These are phyloP conservation scores for Dissoconium aciculare DNA, from an alignment of 2,329 filamentous ascomycete genomes.

Conservation along the genomic window DNA sequence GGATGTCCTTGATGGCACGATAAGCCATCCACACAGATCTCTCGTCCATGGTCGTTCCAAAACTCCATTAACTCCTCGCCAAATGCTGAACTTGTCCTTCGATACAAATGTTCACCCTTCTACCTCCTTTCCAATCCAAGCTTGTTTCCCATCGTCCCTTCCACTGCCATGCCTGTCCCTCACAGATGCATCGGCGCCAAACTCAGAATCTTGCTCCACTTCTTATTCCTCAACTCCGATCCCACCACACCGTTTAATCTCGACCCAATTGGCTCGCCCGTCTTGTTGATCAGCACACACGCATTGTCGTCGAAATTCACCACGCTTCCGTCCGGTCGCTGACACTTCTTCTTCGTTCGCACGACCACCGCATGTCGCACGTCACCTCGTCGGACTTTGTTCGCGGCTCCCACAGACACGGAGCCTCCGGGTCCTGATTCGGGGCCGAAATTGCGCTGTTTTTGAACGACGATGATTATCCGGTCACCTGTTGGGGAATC, in stretches of 20 bases:
- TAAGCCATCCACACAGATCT: no score
- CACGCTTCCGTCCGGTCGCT: constrained; percentile 74
- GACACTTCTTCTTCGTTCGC: constrained; percentile 73
- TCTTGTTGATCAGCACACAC: constrained; percentile 92
- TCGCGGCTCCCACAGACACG: constrained; percentile 57
- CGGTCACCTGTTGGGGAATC: constrained; percentile 63
- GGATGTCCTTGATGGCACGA: no score
- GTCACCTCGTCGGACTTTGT: constrained; percentile 92
- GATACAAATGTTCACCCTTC: not conserved
- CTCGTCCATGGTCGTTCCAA: no score
- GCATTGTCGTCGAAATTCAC: constrained; percentile 96
- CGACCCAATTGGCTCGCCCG: constrained; percentile 85
- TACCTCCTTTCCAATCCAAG: not conserved
- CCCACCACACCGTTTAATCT: constrained; percentile 84
- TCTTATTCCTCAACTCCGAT: constrained; percentile 72
- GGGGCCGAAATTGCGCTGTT: constrained; percentile 64
- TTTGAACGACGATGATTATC: constrained; percentile 94
- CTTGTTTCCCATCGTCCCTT: constrained; percentile 1
- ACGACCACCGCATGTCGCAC: constrained; percentile 94
- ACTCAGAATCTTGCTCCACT: constrained; percentile 97
- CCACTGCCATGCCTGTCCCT: constrained; percentile 9
- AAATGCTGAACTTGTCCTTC: not conserved
- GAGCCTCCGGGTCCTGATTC: constrained; percentile 57
- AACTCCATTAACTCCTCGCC: no score
- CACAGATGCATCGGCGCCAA: constrained; percentile 75